A percentile compares a stretch with the other conserved stretches of the same genome.
phyloP scores from a whole-genome alignment of 139 green algal species.

The Coelastrella sp. region DNA sequence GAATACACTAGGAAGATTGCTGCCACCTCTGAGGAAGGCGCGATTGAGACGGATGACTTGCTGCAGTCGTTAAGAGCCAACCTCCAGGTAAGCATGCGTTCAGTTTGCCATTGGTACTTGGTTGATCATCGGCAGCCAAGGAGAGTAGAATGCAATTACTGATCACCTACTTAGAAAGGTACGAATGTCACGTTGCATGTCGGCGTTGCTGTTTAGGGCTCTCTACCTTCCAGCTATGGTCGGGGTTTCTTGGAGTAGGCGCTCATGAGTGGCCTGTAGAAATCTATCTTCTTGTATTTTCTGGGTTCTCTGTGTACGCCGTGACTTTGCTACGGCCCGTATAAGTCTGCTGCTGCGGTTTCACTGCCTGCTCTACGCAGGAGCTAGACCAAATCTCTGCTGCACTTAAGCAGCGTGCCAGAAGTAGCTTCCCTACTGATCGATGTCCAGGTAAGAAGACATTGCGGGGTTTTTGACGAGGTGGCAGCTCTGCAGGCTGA shows the following conservation, averaged over 20 bases:
- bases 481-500: neutral
- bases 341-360: too few species aligned
- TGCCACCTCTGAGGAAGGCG: neutral
- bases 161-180: too few species aligned
- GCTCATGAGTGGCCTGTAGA: too few species aligned
- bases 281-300: neutral
- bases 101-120: neutral
- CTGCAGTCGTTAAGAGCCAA: neutral
- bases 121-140: too few species aligned
- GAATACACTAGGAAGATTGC: neutral
- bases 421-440: too few species aligned
- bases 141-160: too few species aligned
- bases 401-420: neutral
- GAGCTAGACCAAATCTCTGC: constrained; percentile 24
- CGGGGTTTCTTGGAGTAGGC: too few species aligned
- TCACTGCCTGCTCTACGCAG: neutral
- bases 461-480: neutral
- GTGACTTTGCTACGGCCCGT: too few species aligned
- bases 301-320: neutral
- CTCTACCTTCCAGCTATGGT: too few species aligned
- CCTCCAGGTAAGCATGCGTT: neutral
- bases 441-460: neutral
- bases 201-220: too few species aligned
- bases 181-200: too few species aligned
- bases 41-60: neutral